Percentiles rank a stretch among this genome's conserved stretches.
Evolutionary conservation across 2,329 filamentous ascomycete genomes (phyloP).

Genomic region (Sporothrix humicola): DNA sequence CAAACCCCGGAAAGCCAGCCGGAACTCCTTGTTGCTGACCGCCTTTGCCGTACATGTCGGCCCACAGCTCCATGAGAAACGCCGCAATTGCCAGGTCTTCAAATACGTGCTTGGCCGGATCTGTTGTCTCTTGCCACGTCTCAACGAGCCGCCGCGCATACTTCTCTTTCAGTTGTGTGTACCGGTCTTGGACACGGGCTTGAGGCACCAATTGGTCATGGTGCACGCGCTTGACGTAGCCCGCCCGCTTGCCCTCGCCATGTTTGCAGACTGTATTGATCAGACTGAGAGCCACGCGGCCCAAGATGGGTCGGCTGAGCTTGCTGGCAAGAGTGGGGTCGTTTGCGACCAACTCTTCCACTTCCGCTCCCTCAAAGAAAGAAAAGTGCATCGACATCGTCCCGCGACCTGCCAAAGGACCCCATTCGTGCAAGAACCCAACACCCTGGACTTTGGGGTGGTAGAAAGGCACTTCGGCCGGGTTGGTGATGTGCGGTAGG

Average conservation of each 20-base stretch:
- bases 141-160: slow-evolving; percentile 75
- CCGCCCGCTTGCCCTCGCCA: slow-evolving; percentile 65
- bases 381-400: slow-evolving; percentile 64
- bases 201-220: slow-evolving; percentile 84
- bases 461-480: slow-evolving; percentile 79
- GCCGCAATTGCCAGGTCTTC: slow-evolving; percentile 91
- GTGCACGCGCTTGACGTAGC: slow-evolving; percentile 80
- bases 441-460: slow-evolving; percentile 78
- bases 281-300: slow-evolving; percentile 71
- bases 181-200: slow-evolving; percentile 79
- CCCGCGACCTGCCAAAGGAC: slow-evolving; percentile 49
- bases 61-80: slow-evolving; percentile 91
- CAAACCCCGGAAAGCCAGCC: slow-evolving; percentile 70
- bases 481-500: slow-evolving; percentile 69
- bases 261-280: slow-evolving; percentile 75
- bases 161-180: slow-evolving; percentile 76
- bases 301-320: slow-evolving; percentile 47
- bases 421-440: slow-evolving; percentile 75
- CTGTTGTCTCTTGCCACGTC: slow-evolving; percentile 85
- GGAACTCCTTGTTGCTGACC: slow-evolving; percentile 25
- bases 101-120: slow-evolving; percentile 90
- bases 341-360: too few relatives aligned
- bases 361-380: slow-evolving; percentile 18
- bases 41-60: slow-evolving; percentile 70
- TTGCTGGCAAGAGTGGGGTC: slow-evolving; percentile 45